Conservation (phyloP, 1,284 basidiomycete genomes). For the Cryptococcus wingfieldii region DNA sequence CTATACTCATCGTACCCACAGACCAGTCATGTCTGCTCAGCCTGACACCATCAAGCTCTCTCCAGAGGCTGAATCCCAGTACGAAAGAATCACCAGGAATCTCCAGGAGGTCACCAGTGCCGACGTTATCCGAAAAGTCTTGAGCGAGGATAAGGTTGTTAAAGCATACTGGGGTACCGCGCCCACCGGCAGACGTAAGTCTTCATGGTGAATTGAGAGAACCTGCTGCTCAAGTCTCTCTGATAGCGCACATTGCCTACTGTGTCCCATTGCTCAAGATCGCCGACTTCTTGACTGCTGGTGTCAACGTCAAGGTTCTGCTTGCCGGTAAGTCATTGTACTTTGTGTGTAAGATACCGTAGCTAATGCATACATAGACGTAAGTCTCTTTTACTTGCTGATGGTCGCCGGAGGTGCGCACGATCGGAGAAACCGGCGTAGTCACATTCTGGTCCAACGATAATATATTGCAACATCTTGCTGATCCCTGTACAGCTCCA, state of each 20-base stretch:
- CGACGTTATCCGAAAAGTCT: conserved; percentile 74
- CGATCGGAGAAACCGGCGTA: neutral
- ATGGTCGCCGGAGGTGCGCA: neutral
- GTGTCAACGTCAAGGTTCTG: conserved; percentile 82
- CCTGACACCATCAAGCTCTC: conserved; percentile 28
- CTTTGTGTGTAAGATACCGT: neutral
- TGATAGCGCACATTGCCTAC: conserved; percentile 89
- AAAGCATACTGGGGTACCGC: conserved; percentile 93
- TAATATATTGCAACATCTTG: neutral
- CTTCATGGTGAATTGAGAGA: neutral
- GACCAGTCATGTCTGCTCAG: too few relatives aligned
- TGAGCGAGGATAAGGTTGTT: conserved; percentile 69
- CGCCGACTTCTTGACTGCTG: conserved; percentile 91
- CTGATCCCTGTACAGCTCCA: conserved; percentile 65
- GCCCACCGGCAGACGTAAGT: conserved; percentile 86
- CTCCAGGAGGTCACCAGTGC: conserved; percentile 85
- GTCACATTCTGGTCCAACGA: neutral
- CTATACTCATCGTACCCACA: too few relatives aligned
- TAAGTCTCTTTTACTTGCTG: neutral
- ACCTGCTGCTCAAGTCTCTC: conserved; percentile 3
- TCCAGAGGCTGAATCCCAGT: conserved; percentile 58
- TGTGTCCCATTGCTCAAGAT: conserved; percentile 94
- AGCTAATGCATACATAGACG: conserved; percentile 2
- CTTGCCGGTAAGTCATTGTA: conserved; percentile 64
- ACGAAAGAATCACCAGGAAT: conserved; percentile 77